Percentiles rank a stretch among this genome's conserved stretches.
Conservation (phyloP, 129 eudicot species). For the Flaveria ramosissima region DNA sequence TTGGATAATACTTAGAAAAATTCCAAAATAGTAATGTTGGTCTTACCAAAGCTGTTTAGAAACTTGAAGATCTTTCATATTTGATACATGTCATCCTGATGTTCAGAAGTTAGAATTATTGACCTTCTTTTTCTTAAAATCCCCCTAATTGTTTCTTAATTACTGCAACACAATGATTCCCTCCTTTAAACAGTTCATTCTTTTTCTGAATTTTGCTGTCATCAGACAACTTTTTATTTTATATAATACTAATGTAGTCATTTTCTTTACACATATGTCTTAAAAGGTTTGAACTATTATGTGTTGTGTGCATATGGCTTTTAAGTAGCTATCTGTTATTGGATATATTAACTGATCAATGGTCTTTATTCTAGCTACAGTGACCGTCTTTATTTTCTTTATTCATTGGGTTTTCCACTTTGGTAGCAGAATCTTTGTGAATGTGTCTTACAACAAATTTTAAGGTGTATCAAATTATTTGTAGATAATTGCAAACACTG, state of each 20-base stretch:
- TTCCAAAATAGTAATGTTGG: background rate
- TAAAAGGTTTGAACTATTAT: slow-evolving; percentile 8
- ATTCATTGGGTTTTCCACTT: background rate
- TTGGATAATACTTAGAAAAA: background rate
- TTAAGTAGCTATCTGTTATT: slow-evolving; percentile 8
- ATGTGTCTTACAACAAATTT: slow-evolving; percentile 8
- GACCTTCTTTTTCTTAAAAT: background rate
- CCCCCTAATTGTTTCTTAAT: background rate
- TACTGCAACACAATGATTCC: slow-evolving; percentile 6
- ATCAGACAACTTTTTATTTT: slow-evolving; percentile 11
- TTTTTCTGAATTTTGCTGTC: slow-evolving; percentile 3
- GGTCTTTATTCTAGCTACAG: slow-evolving; percentile 8
- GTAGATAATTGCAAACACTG: slow-evolving; percentile 32
- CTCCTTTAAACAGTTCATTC: background rate
- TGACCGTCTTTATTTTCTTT: slow-evolving; percentile 2
- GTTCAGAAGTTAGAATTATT: background rate
- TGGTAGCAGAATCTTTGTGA: slow-evolving; percentile 11
- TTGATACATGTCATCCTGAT: slow-evolving; percentile 20
- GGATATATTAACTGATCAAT: slow-evolving; percentile 20
- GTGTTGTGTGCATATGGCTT: slow-evolving; percentile 8
- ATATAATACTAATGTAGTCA: slow-evolving; percentile 4
- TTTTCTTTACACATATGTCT: background rate
- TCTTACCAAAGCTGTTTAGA: slow-evolving; percentile 12
- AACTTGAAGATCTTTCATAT: slow-evolving; percentile 11
- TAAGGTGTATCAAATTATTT: slow-evolving; percentile 19